Conservation (phyloP, 2,329 filamentous ascomycete species). For the Mollisiaceae sp. region DNA sequence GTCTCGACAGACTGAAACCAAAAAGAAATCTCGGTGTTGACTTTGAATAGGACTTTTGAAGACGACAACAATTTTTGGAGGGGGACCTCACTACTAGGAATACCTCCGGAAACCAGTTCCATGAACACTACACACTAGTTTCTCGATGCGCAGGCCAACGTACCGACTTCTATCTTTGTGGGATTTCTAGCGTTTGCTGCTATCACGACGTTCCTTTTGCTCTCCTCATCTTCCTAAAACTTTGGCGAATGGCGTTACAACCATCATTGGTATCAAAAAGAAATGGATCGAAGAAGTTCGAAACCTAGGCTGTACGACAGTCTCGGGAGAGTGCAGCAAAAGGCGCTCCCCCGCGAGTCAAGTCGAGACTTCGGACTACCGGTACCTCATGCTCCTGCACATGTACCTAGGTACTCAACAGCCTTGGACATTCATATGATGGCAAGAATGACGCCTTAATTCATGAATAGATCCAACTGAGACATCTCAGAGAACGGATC, state of each 20-base stretch:
- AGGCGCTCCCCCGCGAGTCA: background rate
- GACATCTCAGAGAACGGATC: conserved; percentile 6
- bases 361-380: conserved; percentile 1
- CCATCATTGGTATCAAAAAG: background rate
- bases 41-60: background rate
- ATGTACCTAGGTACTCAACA: background rate
- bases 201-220: background rate
- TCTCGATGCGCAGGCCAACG: background rate
- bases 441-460: conserved; percentile 3
- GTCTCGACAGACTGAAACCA: background rate
- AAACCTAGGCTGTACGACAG: background rate
- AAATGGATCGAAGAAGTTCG: background rate
- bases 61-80: background rate
- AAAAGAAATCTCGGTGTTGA: background rate
- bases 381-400: background rate
- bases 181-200: background rate
- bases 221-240: background rate
- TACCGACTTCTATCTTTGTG: background rate
- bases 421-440: background rate
- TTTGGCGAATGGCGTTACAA: background rate
- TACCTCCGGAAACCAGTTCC: background rate
- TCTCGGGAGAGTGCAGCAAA: background rate
- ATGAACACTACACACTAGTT: background rate
- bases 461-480: background rate
- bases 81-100: background rate